phyloP scores from a whole-genome alignment of 2,329 filamentous ascomycete species.

The Colletotrichum spaethianum region DNA sequence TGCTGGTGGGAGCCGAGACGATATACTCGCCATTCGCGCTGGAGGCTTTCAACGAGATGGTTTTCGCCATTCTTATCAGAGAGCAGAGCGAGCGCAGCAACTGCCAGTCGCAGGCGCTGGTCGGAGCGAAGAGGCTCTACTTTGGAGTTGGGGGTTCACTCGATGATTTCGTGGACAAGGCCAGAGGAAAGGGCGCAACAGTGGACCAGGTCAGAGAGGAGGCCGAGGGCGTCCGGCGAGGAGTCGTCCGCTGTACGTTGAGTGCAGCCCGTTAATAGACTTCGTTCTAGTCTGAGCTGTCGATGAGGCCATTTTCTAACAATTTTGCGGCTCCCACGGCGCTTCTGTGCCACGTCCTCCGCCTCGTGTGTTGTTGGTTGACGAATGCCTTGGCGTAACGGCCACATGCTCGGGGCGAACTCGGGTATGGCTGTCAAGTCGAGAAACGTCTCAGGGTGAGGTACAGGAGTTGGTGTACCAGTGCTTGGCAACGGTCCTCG shows the following conservation, averaged over 20 bases:
- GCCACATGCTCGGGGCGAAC: background rate
- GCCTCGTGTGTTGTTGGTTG: background rate
- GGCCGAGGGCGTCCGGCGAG: constrained; percentile 72
- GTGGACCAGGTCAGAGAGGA: constrained; percentile 71
- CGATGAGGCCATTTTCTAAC: constrained; percentile 41
- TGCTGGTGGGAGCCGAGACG: constrained; percentile 83
- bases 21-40: constrained; percentile 86
- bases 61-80: constrained; percentile 70
- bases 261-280: constrained; percentile 32
- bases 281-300: constrained; percentile 8
- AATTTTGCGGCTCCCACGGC: constrained; percentile 12
- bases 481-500: background rate
- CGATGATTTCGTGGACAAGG: constrained; percentile 76
- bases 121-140: constrained; percentile 85
- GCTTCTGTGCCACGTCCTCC: background rate
- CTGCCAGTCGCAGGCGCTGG: constrained; percentile 61
- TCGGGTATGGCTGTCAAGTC: background rate
- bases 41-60: constrained; percentile 76
- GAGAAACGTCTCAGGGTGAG: background rate
- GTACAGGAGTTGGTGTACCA: background rate
- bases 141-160: constrained; percentile 89
- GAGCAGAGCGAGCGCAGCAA: constrained; percentile 53
- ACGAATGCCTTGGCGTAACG: constrained; percentile 3
- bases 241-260: constrained; percentile 69
- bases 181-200: constrained; percentile 62